A percentile compares a stretch with the other conserved stretches of the same genome.
Evolutionary conservation across 257 asterid species (phyloP).

Genomic region (Solanum sejunctum): DNA sequence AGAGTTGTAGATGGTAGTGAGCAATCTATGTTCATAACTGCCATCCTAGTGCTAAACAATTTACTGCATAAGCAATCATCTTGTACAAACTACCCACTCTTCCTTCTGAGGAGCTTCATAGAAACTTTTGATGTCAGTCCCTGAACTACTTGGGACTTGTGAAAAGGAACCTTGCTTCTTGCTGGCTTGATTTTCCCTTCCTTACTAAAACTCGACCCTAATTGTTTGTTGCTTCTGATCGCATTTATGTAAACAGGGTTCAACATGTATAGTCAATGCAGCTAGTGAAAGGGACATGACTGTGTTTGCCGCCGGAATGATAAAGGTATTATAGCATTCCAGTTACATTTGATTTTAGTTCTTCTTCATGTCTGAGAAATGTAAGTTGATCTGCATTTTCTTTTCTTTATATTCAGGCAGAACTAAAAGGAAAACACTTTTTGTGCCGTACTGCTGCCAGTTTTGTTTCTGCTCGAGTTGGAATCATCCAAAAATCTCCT

Average conservation of each 20-base stretch:
- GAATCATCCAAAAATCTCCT: slow-evolving; percentile 74
- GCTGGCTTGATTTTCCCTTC: not conserved
- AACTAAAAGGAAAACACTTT: slow-evolving; percentile 78
- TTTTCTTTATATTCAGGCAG: slow-evolving; percentile 53
- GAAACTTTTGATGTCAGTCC: not conserved
- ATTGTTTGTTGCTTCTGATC: not conserved
- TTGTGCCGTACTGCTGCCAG: slow-evolving; percentile 99
- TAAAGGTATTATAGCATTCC: slow-evolving; percentile 41
- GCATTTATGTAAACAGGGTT: slow-evolving; percentile 49
- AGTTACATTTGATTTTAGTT: not conserved
- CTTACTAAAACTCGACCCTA: not conserved
- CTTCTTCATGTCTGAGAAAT: slow-evolving; percentile 3
- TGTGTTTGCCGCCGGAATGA: slow-evolving; percentile 94
- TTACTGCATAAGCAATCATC: not conserved
- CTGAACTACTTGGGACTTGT: not conserved
- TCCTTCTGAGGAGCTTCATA: not conserved
- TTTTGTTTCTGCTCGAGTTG: slow-evolving; percentile 91
- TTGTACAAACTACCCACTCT: not conserved
- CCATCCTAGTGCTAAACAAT: not conserved
- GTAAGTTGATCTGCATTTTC: slow-evolving; percentile 6
- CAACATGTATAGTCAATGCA: slow-evolving; percentile 86
- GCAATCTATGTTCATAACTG: not conserved
- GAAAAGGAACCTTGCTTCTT: not conserved
- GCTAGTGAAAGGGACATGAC: slow-evolving; percentile 95
- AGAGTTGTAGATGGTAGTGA: not conserved